Evolutionary conservation across 805 yeast genomes (phyloP), one percentile per base, ranked within the genome.

Genomic region (Yarrowia keelungensis): DNA sequence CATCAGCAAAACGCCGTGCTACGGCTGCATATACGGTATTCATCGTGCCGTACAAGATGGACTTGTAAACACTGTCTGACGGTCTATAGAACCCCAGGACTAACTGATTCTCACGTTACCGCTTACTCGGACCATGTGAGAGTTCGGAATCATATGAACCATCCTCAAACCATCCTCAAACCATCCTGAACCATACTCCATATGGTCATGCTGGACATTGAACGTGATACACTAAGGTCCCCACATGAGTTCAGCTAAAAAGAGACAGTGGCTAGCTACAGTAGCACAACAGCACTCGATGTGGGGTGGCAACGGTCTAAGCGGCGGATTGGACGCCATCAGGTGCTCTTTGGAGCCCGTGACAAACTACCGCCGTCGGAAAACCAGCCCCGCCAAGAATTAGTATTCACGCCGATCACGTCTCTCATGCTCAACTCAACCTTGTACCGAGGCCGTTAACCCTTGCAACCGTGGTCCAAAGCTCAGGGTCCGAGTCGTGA

Each of bases 401-500:
- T 45, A 45, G 47, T 46, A 22, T 22, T 46, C 35, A 5, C 19
- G 32, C 32, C 35, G 15, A 7, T 22, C 58, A 19, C 58, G 16
- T 53, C 43, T 35, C 12, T 19, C 58, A 53, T 53, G 58, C 58
- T 53, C n/a, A 38, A 53, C 22, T 12, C 39, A 49, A 53, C 42
- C 43, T 53, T 53, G 42, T 38, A n/a, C 58, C 58, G 58, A 53
- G 58, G 58, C 43, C 58, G 58, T 53, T 53, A 53, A 53, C 58
- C 58, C 58, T 53, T 53, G 58, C 58, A 42, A 32, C 16, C 3
- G 9, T 22, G 14, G 38, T n/a, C 54, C n/a, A 26, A n/a, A n/a
- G 12, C 4, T 9, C 39, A 50, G 58, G 58, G 58, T 19, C 58
- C 58, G 58, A 53, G 58, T 53, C 56, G 7, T 35, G 41, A 35